Evolutionary conservation across 345 rosid genomes (phyloP).

Genomic region (Clausena lansium): DNA sequence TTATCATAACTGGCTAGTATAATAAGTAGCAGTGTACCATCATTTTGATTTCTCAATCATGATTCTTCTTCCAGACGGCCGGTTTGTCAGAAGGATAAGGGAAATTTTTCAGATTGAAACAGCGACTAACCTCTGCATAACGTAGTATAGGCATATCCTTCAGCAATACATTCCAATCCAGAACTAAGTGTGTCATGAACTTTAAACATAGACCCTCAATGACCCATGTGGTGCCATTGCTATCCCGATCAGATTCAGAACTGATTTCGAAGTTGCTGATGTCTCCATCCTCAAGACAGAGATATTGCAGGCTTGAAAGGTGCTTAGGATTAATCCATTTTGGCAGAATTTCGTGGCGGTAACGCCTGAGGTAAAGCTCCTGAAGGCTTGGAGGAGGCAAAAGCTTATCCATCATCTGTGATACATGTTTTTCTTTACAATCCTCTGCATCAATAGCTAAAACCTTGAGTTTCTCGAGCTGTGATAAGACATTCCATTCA

Average conservation of each 20-base stretch:
- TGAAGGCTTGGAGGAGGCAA: constrained; percentile 10
- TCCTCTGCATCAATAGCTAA: constrained; percentile 26
- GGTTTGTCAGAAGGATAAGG: constrained; percentile 19
- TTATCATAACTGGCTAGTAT: too few relatives aligned
- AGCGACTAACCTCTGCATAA: constrained; percentile 31
- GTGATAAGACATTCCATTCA: constrained; percentile 16
- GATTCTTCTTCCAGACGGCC: constrained; percentile 25
- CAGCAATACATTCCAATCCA: constrained; percentile 22
- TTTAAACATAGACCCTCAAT: constrained; percentile 32
- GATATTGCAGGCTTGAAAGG: constrained; percentile 25
- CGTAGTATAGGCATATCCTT: constrained; percentile 25
- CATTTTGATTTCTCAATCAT: neutral
- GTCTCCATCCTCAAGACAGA: constrained; percentile 27
- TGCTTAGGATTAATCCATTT: constrained; percentile 27
- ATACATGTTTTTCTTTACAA: constrained; percentile 10
- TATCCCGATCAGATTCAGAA: neutral
- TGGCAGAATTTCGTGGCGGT: constrained; percentile 21
- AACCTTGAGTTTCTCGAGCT: constrained; percentile 24
- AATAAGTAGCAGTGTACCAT: too few relatives aligned
- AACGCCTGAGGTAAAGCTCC: constrained; percentile 34
- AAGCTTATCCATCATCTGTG: constrained; percentile 13
- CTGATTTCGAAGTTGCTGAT: neutral
- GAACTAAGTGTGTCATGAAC: constrained; percentile 11
- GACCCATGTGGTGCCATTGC: constrained; percentile 4
- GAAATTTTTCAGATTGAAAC: constrained; percentile 24